Conservation (phyloP, 108 stramenopile genomes). For the Cylindrotheca fusiformis region DNA sequence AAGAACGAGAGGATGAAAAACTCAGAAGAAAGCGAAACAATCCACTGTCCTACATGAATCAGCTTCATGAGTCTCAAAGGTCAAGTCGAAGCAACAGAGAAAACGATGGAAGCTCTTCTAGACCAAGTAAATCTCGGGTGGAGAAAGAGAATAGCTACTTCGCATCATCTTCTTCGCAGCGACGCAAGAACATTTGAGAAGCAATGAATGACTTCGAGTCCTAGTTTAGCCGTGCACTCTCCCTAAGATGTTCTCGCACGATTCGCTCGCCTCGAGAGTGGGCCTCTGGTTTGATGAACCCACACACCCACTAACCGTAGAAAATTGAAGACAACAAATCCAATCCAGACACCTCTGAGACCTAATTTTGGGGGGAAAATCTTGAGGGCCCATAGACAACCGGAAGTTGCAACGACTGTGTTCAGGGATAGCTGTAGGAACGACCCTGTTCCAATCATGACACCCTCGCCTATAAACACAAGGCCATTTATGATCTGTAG, state of each 20-base stretch:
- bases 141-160: slow-evolving; percentile 17
- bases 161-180: slow-evolving; percentile 2
- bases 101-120: background rate
- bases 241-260: background rate
- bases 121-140: background rate
- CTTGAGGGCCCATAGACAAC: slow-evolving; percentile 64
- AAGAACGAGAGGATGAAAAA: slow-evolving; percentile 16
- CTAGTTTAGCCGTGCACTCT: too few relatives aligned
- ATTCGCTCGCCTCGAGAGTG: slow-evolving; percentile 42
- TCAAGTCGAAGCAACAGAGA: slow-evolving; percentile 5
- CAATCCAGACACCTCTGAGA: slow-evolving; percentile 80
- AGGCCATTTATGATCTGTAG: slow-evolving; percentile 85
- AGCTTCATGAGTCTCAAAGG: slow-evolving; percentile 34
- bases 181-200: slow-evolving; percentile 2
- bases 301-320: slow-evolving; percentile 72
- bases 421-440: slow-evolving; percentile 71
- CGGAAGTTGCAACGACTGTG: slow-evolving; percentile 69
- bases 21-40: slow-evolving; percentile 26
- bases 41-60: slow-evolving; percentile 63
- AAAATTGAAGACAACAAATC: slow-evolving; percentile 83
- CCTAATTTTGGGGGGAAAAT: slow-evolving; percentile 65
- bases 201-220: too few relatives aligned
- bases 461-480: slow-evolving; percentile 85
- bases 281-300: slow-evolving; percentile 74
- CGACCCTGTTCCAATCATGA: slow-evolving; percentile 62